A percentile compares a stretch with the other conserved stretches of the same genome.
Conservation (phyloP, 768 basidiomycete genomes). For the Strobilomyces confusus region DNA sequence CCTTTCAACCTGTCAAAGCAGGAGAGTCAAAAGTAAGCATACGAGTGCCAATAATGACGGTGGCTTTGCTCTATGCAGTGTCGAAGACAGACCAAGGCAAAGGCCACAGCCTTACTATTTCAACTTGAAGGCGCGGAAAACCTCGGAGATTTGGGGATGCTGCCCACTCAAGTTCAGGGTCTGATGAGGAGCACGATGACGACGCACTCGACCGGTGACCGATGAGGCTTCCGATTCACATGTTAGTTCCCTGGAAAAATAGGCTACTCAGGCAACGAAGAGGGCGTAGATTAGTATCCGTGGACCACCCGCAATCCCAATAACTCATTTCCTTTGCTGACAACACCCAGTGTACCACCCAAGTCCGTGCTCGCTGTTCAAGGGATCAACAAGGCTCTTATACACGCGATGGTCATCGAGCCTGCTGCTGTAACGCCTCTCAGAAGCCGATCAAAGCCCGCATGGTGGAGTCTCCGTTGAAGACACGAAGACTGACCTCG, state of each 20-base stretch:
- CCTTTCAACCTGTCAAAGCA: too few relatives aligned
- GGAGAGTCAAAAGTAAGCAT: too few relatives aligned
- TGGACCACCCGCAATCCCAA: conserved; percentile 13
- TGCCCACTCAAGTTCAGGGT: conserved; percentile 11
- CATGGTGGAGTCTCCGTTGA: conserved; percentile 52
- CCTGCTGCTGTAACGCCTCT: conserved; percentile 46
- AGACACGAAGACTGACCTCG: conserved; percentile 63
- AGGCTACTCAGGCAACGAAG: conserved; percentile 2
- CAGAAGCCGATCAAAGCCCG: conserved; percentile 31
- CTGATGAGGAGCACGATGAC: conserved; percentile 19
- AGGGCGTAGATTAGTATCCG: not conserved
- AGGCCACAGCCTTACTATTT: too few relatives aligned
- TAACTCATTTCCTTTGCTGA: conserved; percentile 67
- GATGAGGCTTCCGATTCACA: conserved; percentile 22
- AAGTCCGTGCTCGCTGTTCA: conserved; percentile 69
- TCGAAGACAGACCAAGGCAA: conserved; percentile 58
- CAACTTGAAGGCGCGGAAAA: conserved; percentile 48
- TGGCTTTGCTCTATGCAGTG: too few relatives aligned
- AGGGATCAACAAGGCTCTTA: conserved; percentile 70
- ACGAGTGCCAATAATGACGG: too few relatives aligned
- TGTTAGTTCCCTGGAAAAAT: too few relatives aligned
- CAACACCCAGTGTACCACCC: conserved; percentile 63
- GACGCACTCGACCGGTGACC: conserved; percentile 24
- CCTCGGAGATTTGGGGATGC: conserved; percentile 23
- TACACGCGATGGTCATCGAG: conserved; percentile 66